Evolutionary conservation across 768 basidiomycete species (phyloP), one percentile per base, ranked within the genome.

Genomic region (Termitomyces sp.): DNA sequence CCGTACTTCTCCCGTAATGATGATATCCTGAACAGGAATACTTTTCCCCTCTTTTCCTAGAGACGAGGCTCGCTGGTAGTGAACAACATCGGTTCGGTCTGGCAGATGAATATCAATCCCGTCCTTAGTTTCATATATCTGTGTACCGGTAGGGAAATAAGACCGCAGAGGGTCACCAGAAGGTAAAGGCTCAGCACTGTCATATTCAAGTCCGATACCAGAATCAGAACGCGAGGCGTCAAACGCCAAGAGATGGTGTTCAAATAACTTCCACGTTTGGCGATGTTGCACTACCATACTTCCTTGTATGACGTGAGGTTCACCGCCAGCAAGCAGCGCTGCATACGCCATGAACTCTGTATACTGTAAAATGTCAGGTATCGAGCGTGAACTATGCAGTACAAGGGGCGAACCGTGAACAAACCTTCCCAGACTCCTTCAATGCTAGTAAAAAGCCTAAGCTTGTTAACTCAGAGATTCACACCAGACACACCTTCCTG

Each of bases 211-310:
- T 31, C 69, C 72, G 36, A 72, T 70, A 16, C 69, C 72, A 34
- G 71, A 70, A 61, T 73, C 69, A 49, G 71, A 69, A 34, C 10
- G 63, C 10, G 65, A 64, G 18, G 61, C 58, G 48, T 73, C 71
- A 16, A 59, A 47, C 61, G 68, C 60, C 5, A 76, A 46, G 14
- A 90, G 72, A 64, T 90, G 84, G 64, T 92, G 83, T 69, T 93
- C 91, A 36, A 83, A 83, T 43, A 97, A 72, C 65, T 86, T 88
- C 93, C 94, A 96, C 0, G 92, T 92, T 67, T 97, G 94, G 18
- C 83, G 85, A 69, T 98, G 94, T 63, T 88, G 83, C 1, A 88
- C 92, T 27, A 91, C 85, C 48, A 86, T 76, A 46, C 88, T 87
- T 43, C 84, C 82, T 63, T 90, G 84, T n/a, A 96, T 72, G 9